These are phyloP conservation scores for Globisporangium heterothallicum DNA, from an alignment of 352 stramenopile genomes.

Conservation along the genomic window DNA sequence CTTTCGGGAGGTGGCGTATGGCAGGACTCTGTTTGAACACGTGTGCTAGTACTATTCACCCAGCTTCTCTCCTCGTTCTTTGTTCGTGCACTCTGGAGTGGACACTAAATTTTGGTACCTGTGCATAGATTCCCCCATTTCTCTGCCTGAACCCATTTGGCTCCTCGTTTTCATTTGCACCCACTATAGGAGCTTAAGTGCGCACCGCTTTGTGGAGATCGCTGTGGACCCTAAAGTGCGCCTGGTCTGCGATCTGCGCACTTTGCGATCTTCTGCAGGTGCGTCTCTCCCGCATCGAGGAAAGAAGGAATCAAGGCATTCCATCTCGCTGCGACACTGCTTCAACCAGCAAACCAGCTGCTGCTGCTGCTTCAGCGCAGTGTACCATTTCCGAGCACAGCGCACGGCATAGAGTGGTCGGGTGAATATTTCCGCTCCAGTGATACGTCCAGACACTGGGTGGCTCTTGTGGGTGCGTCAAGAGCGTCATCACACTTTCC, in stretches of 20 bases:
- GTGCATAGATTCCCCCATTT: too few species aligned
- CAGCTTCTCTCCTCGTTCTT: too few species aligned
- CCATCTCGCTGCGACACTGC: conserved; percentile 3
- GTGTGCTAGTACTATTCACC: too few species aligned
- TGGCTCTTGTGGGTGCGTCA: neutral
- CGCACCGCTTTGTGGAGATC: conserved; percentile 2
- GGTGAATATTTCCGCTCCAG: too few species aligned
- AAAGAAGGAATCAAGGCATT: neutral
- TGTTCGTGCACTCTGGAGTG: too few species aligned
- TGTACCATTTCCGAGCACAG: too few species aligned
- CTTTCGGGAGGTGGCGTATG: too few species aligned
- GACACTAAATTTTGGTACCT: too few species aligned
- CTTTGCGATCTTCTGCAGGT: conserved; percentile 9
- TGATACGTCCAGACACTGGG: neutral
- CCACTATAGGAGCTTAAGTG: too few species aligned
- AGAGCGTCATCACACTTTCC: neutral
- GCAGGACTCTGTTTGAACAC: too few species aligned
- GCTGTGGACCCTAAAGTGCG: too few species aligned
- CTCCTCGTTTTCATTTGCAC: too few species aligned
- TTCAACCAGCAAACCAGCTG: conserved; percentile 12
- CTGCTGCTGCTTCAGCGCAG: neutral
- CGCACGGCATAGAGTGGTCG: conserved; percentile 3
- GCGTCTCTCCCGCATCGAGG: conserved; percentile 7
- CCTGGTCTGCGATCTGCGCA: neutral
- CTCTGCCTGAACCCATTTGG: conserved; percentile 8